Evolutionary conservation across 257 asterid species (phyloP), one percentile per base, ranked within the genome.

Genomic region (Ophiorrhiza pumila): DNA sequence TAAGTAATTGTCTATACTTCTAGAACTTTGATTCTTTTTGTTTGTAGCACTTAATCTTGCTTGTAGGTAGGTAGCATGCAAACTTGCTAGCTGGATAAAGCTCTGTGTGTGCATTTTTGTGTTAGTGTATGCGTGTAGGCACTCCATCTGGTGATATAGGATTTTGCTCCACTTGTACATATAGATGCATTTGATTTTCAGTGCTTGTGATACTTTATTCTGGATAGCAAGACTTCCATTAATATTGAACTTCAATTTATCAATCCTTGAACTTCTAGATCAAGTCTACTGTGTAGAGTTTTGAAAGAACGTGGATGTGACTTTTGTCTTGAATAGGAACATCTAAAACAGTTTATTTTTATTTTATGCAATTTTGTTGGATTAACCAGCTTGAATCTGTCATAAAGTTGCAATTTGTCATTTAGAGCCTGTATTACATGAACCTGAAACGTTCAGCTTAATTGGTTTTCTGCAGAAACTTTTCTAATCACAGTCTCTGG

Each of bases 1-100:
- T 85, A 83, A 79, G 99, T 92, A 95, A 83, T 75, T 78, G 49
- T 70, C 82, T 55, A 17, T 22, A 55, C 76, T 74, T 69, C 52
- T 65, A 37, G 69, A 27, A 35, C 49, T 62, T 68, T 31, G 29
- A 17, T 35, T 22, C 31, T 68, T 61, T 46, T n/a, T 43, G 43
- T 34, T 72, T 60, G 7, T 20, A 0, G 31, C 17, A 25, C 14
- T 4, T 39, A 22, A 69, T 49, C 32, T 11, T 45, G 29, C 55
- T 67, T 69, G 53, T 69, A 34, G 34, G 50, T 25, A 34, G 45
- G 46, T 37, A 49, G 27, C 31, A 6, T 23, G 8, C 15, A 29
- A 35, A 25, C 46, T 52, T 25, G 13, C 39, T n/a, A 27, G 2
- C 14, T 72, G 70, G 35, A 34, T 34, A 25, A n/a, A 2, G 15